Percentiles rank a stretch among this genome's conserved stretches.
These are phyloP conservation scores for Yamadazyma kanchanaburiensis DNA, from an alignment of 1,139 yeast genomes.

Conservation along the genomic window DNA sequence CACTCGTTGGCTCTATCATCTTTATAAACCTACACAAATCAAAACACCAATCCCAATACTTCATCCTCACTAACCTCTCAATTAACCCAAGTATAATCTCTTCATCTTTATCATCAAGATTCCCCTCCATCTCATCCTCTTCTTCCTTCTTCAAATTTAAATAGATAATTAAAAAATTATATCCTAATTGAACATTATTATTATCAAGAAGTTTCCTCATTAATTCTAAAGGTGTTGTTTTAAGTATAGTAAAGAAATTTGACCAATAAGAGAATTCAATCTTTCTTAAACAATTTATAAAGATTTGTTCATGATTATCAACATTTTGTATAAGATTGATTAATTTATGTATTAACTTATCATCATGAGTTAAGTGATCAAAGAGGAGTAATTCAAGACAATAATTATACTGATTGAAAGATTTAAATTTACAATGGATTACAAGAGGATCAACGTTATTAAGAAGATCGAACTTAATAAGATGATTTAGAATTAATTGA, in stretches of 20 bases:
- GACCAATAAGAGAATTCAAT: conserved; percentile 43
- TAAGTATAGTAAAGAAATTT: conserved; percentile 30
- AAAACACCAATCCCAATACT: conserved; percentile 45
- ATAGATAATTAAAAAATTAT: conserved; percentile 40
- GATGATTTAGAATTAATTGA: conserved; percentile 34
- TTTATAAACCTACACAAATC: conserved; percentile 46
- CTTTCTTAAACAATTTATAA: conserved; percentile 41
- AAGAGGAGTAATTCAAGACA: conserved; percentile 41
- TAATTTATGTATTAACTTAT: conserved; percentile 15
- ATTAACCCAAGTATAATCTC: conserved; percentile 33
- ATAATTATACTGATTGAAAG: conserved; percentile 32
- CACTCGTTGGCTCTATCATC: conserved; percentile 38
- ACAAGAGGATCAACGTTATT: conserved; percentile 16
- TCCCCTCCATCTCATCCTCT: conserved; percentile 13
- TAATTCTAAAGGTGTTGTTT: conserved; percentile 36
- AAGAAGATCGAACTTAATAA: conserved; percentile 38
- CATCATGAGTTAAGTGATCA: conserved; percentile 25
- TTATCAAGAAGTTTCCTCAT: conserved; percentile 34
- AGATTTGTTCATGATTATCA: conserved; percentile 29
- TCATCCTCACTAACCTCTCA: conserved; percentile 26
- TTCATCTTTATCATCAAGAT: conserved; percentile 28
- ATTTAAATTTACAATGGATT: conserved; percentile 22
- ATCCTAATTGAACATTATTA: conserved; percentile 38
- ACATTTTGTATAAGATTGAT: conserved; percentile 27
- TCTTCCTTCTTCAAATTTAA: conserved; percentile 36